Evolutionary conservation across 2,329 filamentous ascomycete species (phyloP).

Genomic region (Fusarium setosum): DNA sequence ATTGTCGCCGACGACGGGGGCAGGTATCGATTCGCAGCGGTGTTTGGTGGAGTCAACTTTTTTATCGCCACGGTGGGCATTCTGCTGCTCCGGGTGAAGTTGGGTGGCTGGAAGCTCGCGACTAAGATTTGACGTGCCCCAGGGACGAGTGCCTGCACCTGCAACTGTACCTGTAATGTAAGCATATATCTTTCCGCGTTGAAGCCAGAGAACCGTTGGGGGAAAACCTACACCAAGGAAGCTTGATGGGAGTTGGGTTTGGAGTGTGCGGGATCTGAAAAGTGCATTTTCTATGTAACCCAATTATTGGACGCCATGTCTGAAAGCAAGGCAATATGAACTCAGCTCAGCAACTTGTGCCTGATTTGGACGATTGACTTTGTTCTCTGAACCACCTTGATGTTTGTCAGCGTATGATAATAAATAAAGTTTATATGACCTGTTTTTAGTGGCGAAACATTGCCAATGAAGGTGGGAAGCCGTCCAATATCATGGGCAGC

Average conservation of each 20-base stretch:
- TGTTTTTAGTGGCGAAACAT: neutral
- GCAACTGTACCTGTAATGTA: too few relatives aligned
- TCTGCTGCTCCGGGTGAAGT: constrained; percentile 18
- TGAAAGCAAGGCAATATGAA: neutral
- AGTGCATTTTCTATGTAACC: neutral
- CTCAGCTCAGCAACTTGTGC: neutral
- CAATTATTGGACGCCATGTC: constrained; percentile 12
- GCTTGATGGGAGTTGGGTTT: neutral
- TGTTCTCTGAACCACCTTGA: neutral
- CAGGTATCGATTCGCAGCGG: constrained; percentile 29
- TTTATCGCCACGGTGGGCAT: constrained; percentile 22
- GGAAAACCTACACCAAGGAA: neutral
- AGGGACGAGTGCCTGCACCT: neutral
- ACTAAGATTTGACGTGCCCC: constrained; percentile 14
- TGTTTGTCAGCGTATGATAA: neutral
- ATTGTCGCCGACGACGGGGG: constrained; percentile 22
- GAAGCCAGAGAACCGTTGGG: neutral
- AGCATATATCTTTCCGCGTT: neutral
- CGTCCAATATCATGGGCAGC: neutral
- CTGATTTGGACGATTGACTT: neutral
- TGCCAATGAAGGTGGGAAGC: neutral
- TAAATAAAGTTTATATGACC: neutral
- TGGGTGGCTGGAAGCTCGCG: constrained; percentile 24
- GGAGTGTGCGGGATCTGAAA: neutral
- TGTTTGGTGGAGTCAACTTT: constrained; percentile 30